Evolutionary conservation across 169 alveolate species (phyloP).

Genomic region (Eimeria falciformis): DNA sequence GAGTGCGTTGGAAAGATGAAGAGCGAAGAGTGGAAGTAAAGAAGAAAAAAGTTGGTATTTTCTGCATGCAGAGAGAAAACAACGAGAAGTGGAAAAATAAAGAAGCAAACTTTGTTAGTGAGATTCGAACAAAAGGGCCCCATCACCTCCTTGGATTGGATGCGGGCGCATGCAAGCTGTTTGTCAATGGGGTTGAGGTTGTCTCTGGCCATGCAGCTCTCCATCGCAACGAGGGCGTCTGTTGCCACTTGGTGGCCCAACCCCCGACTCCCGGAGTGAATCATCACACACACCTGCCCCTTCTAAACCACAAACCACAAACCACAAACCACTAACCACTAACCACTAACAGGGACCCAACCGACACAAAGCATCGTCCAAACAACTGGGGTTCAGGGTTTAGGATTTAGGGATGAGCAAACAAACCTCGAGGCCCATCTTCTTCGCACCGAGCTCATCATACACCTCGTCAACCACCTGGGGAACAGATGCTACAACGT

Average conservation of each 20-base stretch:
- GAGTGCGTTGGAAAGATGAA: background rate
- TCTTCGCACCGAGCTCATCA: conserved; percentile 89
- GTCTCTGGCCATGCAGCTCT: conserved; percentile 78
- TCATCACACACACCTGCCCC: conserved; percentile 91
- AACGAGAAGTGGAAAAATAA: background rate
- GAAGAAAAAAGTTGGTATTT: background rate
- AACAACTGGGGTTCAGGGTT: background rate
- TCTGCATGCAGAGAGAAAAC: background rate
- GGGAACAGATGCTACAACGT: background rate
- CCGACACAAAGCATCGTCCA: background rate
- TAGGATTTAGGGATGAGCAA: background rate
- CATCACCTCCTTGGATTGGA: conserved; percentile 76
- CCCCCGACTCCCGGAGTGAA: conserved; percentile 93
- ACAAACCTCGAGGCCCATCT: conserved; percentile 88
- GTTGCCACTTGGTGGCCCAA: conserved; percentile 93
- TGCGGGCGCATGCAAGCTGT: conserved; percentile 92
- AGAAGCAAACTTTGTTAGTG: background rate
- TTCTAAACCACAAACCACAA: conserved; percentile 32
- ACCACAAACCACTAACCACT: conserved; percentile 42
- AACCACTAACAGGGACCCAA: background rate
- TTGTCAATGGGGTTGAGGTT: conserved; percentile 87
- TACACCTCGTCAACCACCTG: conserved; percentile 90
- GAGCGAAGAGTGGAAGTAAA: background rate
- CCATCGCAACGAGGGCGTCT: conserved; percentile 92
- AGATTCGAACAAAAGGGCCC: background rate